Base-by-base conservation (phyloP, 106 monocot species). In the Gastrodia elata region DNA sequence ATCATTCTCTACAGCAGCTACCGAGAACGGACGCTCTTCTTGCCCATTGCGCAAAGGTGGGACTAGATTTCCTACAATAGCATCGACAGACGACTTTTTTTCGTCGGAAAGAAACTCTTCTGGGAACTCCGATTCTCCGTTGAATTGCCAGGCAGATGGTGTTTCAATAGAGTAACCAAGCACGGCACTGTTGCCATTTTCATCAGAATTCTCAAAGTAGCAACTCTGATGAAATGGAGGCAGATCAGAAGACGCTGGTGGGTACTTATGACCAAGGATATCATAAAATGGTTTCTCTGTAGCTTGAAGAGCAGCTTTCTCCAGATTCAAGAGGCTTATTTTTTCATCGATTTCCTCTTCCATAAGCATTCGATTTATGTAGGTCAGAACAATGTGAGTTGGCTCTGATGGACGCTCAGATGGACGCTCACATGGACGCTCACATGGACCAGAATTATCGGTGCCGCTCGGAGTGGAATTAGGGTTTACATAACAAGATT, bases 331-430 rank as follows among this genome's bases (percentile, higher is more conserved):
- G 1, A 71, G 5, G 22, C 48, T 68, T 24, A 76, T n/a, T 38
- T 80, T 84, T 34, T 77, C 77, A 8, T 80, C 84, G 68, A 76
- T 68, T 33, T 84, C 84, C 77, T 84, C 84, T 76, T 84, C 84
- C 84, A 84, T 84, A 5, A 84, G 80, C 27, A 84, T 84, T 42
- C 40, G 38, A 73, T 24, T 77, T 39, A 84, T 84, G 73, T 80
- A 84, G 68, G 56, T 80, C 3, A 96, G 85, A 6, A 80, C 77
- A 15, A 86, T 76, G 52, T n/a, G n/a, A n/a, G n/a, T n/a, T n/a
- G n/a, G n/a, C n/a, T n/a, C n/a, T n/a, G n/a, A n/a, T n/a, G n/a
- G n/a, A n/a, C n/a, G n/a, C n/a, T 87, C 82, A 2, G 91, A 82
- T 52, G 81, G 71, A n/a, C 83, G 68, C 34, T 83, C 83, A n/a